A percentile compares a stretch with the other conserved stretches of the same genome.
Evolutionary conservation across 257 asterid species (phyloP).

Genomic region (Solanum neorickii): DNA sequence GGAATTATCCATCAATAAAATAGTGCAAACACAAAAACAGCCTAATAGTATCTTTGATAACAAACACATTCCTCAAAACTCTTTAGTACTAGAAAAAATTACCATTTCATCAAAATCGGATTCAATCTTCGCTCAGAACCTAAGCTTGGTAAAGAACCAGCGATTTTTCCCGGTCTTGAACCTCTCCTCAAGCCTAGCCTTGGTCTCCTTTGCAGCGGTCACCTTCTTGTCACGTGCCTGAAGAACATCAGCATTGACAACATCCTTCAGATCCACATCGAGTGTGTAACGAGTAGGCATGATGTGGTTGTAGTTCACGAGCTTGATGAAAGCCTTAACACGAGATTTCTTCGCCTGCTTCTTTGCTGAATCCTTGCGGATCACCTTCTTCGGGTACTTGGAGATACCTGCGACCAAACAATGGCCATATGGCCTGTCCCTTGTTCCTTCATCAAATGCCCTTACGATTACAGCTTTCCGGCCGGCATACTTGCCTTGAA

Average conservation of each 20-base stretch:
- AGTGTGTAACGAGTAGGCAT: slow-evolving; percentile 23
- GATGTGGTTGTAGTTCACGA: slow-evolving; percentile 12
- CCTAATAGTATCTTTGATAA: background rate
- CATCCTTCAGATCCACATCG: slow-evolving; percentile 13
- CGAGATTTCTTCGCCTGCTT: slow-evolving; percentile 20
- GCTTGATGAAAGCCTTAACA: slow-evolving; percentile 13
- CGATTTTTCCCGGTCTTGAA: slow-evolving; percentile 16
- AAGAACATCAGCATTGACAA: background rate
- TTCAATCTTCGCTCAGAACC: slow-evolving; percentile 1
- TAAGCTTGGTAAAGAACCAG: slow-evolving; percentile 17
- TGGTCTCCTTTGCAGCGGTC: slow-evolving; percentile 10
- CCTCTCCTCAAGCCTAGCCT: slow-evolving; percentile 12
- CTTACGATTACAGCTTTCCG: slow-evolving; percentile 4
- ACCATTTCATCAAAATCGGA: background rate
- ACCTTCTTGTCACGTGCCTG: slow-evolving; percentile 13
- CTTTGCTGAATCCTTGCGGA: slow-evolving; percentile 15
- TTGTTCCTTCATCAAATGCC: slow-evolving; percentile 8
- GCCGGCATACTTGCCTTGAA: slow-evolving; percentile 13
- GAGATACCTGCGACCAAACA: slow-evolving; percentile 17
- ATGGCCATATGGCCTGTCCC: slow-evolving; percentile 14
- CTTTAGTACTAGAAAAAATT: background rate
- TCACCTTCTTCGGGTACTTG: slow-evolving; percentile 13
- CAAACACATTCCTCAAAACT: background rate
- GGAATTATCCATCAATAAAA: background rate
- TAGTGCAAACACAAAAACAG: background rate